Conservation (phyloP, 169 alveolate genomes). For the Cryptosporidium parvum region DNA sequence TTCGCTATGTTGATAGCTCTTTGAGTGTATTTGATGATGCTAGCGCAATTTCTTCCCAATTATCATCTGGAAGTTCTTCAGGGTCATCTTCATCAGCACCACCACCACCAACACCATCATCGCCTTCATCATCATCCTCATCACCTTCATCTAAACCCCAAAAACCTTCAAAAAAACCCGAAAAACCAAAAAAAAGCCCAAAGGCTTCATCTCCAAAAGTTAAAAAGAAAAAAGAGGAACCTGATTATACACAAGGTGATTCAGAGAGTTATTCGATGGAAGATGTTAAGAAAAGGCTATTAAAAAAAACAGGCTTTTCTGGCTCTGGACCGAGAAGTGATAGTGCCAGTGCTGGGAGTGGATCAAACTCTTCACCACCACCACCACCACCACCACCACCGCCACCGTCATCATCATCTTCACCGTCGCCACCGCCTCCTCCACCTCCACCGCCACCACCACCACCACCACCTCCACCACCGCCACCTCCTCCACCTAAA, state of each 20-base stretch:
- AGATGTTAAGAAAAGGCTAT: too few species aligned
- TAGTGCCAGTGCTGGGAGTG: too few species aligned
- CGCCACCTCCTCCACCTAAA: neutral
- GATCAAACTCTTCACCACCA: neutral
- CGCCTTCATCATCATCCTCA: neutral
- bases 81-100: neutral
- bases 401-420: neutral
- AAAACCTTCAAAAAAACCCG: too few species aligned
- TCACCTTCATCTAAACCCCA: too few species aligned
- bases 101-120: neutral
- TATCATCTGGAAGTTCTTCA: neutral
- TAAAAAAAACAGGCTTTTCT: too few species aligned
- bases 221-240: too few species aligned
- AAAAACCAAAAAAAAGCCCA: too few species aligned
- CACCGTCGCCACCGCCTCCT: neutral
- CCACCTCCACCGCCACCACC: slow-evolving; percentile 43
- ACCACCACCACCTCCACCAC: slow-evolving; percentile 10
- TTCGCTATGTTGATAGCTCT: neutral
- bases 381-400: slow-evolving; percentile 1
- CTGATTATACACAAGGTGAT: too few species aligned
- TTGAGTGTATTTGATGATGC: neutral
- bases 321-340: too few species aligned
- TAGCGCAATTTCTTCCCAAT: neutral
- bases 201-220: too few species aligned
- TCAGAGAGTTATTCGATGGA: too few species aligned